These are phyloP conservation scores for Quercus engelmannii DNA, from an alignment of 306 rosid species.

Conservation along the genomic window DNA sequence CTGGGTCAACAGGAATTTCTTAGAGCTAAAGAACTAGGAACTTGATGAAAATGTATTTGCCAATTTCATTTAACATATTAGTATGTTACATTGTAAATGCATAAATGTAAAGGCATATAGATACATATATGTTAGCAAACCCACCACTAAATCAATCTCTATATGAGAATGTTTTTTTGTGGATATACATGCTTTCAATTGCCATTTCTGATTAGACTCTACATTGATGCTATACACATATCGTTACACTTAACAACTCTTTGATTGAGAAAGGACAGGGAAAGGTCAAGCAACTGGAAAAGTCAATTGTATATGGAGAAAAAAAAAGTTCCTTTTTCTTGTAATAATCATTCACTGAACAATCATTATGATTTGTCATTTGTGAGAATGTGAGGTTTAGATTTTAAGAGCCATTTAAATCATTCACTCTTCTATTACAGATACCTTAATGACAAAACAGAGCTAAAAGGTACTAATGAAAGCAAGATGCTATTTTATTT, in stretches of 20 bases:
- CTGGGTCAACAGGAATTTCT: constrained; percentile 45
- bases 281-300: background rate
- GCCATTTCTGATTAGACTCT: background rate
- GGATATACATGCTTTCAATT: background rate
- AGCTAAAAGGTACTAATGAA: too few relatives aligned
- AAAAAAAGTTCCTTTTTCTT: background rate
- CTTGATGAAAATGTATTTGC: background rate
- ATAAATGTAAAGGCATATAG: background rate
- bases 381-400: background rate
- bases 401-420: background rate
- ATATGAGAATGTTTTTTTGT: background rate
- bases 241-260: background rate
- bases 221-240: background rate
- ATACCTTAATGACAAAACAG: too few relatives aligned
- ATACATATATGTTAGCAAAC: too few relatives aligned
- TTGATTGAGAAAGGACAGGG: background rate
- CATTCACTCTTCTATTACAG: too few relatives aligned
- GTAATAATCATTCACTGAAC: background rate
- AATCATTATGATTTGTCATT: too few relatives aligned
- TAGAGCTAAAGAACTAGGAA: constrained; percentile 12
- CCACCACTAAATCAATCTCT: background rate
- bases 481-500: too few relatives aligned
- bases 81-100: constrained; percentile 6
- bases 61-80: constrained; percentile 17
- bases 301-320: background rate